These are phyloP conservation scores for Dothidotthia symphoricarpi DNA, from an alignment of 2,329 filamentous ascomycete species.

Conservation along the genomic window DNA sequence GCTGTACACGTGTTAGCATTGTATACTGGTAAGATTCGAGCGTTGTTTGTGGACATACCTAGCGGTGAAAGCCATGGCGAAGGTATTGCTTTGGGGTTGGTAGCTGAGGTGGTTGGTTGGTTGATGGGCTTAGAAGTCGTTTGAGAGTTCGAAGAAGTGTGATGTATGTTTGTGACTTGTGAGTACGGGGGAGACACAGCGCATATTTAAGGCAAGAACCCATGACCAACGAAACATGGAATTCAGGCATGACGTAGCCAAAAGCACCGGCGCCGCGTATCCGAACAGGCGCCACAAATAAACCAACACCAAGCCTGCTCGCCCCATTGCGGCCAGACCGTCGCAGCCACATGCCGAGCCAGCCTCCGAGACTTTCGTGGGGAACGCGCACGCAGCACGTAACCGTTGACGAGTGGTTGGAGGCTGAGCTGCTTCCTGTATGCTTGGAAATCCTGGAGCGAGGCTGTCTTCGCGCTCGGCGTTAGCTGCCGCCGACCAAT, in stretches of 20 bases:
- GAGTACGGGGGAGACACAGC: slow-evolving; percentile 7
- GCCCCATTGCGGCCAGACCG: background rate
- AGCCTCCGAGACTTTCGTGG: slow-evolving; percentile 3
- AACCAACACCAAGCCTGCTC: slow-evolving; percentile 1
- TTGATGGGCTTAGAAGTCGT: slow-evolving; percentile 1
- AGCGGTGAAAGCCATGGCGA: slow-evolving; percentile 61
- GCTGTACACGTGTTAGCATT: slow-evolving; percentile 43
- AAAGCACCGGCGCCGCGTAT: slow-evolving; percentile 6
- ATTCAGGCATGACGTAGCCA: slow-evolving; percentile 16
- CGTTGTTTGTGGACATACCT: slow-evolving; percentile 43
- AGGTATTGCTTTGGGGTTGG: slow-evolving; percentile 9
- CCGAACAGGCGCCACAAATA: slow-evolving; percentile 9
- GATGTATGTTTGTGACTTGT: slow-evolving; percentile 8
- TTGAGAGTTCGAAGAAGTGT: slow-evolving; percentile 3
- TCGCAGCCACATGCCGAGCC: slow-evolving; percentile 1
- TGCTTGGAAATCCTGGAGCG: no score
- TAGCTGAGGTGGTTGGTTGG: slow-evolving; percentile 1
- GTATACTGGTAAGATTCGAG: slow-evolving; percentile 1
- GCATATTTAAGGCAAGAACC: slow-evolving; percentile 29
- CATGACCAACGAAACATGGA: slow-evolving; percentile 15
- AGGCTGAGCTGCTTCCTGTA: background rate
- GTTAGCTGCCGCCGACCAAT: no score
- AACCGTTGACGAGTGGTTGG: background rate
- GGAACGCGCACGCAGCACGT: slow-evolving; percentile 4
- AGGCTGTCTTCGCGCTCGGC: no score